Percentiles rank a stretch among this genome's conserved stretches.
Conservation (phyloP, 2,329 filamentous ascomycete species). For the Tolypocladium tundrense region DNA sequence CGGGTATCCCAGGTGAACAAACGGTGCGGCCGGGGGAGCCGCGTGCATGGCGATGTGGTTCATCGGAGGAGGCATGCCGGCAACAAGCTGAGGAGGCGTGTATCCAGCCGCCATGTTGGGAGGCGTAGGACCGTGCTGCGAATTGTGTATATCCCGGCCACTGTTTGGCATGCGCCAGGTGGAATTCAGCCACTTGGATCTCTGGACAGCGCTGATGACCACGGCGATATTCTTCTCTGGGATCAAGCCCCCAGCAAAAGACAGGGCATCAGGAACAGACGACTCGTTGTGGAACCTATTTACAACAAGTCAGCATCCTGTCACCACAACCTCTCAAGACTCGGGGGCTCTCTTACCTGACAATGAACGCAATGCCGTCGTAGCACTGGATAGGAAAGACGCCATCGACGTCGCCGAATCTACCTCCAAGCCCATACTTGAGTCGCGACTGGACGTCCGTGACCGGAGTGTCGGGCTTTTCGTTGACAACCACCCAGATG, state of each 20-base stretch:
- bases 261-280: slow-evolving; percentile 16
- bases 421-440: slow-evolving; percentile 15
- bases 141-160: not conserved
- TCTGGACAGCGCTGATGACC: slow-evolving; percentile 14
- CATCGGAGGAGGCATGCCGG: not conserved
- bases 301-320: not conserved
- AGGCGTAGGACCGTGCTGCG: not conserved
- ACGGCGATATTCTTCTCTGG: slow-evolving; percentile 16
- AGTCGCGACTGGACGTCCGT: slow-evolving; percentile 17
- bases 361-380: slow-evolving; percentile 12
- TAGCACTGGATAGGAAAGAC: slow-evolving; percentile 7
- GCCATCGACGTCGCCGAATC: slow-evolving; percentile 20
- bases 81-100: not conserved
- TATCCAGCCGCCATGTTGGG: not conserved
- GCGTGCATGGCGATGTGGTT: not conserved
- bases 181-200: slow-evolving; percentile 20
- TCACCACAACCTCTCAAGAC: not conserved
- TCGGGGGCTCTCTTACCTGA: slow-evolving; percentile 12
- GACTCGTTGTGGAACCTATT: slow-evolving; percentile 15
- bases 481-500: slow-evolving; percentile 14
- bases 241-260: slow-evolving; percentile 10
- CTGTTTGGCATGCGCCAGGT: not conserved
- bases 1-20: not conserved
- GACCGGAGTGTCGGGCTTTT: not conserved
- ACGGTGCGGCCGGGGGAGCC: not conserved